Evolutionary conservation across 805 yeast genomes (phyloP), one percentile per base, ranked within the genome.

Genomic region (Teunomyces atbi): DNA sequence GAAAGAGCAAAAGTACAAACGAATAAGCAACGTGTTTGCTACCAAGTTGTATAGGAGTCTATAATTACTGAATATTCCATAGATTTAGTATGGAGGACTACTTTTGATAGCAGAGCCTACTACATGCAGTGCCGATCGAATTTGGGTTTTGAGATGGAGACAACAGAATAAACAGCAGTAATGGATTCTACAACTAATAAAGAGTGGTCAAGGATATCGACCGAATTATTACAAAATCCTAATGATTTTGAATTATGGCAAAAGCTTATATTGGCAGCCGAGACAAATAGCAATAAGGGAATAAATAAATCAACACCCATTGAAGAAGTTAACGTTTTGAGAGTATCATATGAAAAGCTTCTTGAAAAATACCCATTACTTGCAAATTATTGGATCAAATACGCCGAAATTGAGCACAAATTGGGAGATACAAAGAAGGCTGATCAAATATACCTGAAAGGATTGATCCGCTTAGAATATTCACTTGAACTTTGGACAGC

Each of bases 321-420:
- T 0, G 51, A 53, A 6, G 62, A 68, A 37, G 50, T 71, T 6
- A 57, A 64, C 16, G 47, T 69, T 7, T 56, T 81, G 29, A 55
- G 75, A 37, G 48, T 62, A 3, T 58, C 77, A 1, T 79, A 73
- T 51, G 67, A 66, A 37, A 68, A 73, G 33, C 57, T 81, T 11
- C 63, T 82, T 12, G 58, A 59, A 1, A 68, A 70, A 40, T 82
- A 62, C 53, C 87, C 88, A 0, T 58, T 65, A 4, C 60, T 76
- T 26, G 79, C 75, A 50, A 77, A 76, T 38, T 79, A 79, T 54
- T 83, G 87, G 87, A 62, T 78, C n/a, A 67, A 74, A 32, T 80
- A 65, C 57, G 84, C 85, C 0, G 55, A 61, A 3, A 65, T 74
- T 70, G 76, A 74, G 51, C 76, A 71, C 51, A 63, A 60, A 27